A percentile compares a stretch with the other conserved stretches of the same genome.
Evolutionary conservation across 768 basidiomycete species (phyloP).

Genomic region (Kwoniella europaea): DNA sequence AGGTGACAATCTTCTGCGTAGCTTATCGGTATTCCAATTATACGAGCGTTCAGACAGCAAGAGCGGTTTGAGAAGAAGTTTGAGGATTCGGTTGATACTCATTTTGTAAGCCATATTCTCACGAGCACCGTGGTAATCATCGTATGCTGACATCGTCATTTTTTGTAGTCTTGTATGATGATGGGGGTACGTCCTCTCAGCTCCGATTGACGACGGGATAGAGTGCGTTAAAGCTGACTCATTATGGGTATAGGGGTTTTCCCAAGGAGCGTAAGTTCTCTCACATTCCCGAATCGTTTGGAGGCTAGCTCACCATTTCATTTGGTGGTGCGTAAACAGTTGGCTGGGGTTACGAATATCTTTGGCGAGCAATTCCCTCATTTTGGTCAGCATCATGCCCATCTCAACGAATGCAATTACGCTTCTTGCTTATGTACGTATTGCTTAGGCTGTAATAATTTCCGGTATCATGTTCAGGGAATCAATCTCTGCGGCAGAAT

Average conservation of each 20-base stretch:
- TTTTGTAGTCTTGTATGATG: neutral
- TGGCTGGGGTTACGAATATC: constrained; percentile 74
- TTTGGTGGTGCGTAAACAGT: constrained; percentile 3
- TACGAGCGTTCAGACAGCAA: constrained; percentile 39
- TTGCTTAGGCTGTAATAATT: constrained; percentile 64
- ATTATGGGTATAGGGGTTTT: neutral
- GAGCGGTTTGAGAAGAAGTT: constrained; percentile 25
- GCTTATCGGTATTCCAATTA: constrained; percentile 40
- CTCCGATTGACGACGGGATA: neutral
- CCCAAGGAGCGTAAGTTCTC: constrained; percentile 6
- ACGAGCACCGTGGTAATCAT: no score
- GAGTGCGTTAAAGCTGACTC: neutral
- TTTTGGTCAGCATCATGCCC: constrained; percentile 58
- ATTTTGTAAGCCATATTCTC: constrained; percentile 16
- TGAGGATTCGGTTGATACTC: constrained; percentile 25
- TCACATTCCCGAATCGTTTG: no score
- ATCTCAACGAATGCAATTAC: neutral
- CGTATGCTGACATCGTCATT: no score
- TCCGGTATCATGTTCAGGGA: constrained; percentile 70
- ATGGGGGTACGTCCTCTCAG: neutral
- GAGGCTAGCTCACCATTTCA: neutral
- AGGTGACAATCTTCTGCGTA: neutral
- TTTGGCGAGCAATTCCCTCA: constrained; percentile 68
- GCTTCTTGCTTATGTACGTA: neutral
- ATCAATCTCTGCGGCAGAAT: constrained; percentile 66